Evolutionary conservation across 768 basidiomycete species (phyloP).

Genomic region (Serendipita sp.): DNA sequence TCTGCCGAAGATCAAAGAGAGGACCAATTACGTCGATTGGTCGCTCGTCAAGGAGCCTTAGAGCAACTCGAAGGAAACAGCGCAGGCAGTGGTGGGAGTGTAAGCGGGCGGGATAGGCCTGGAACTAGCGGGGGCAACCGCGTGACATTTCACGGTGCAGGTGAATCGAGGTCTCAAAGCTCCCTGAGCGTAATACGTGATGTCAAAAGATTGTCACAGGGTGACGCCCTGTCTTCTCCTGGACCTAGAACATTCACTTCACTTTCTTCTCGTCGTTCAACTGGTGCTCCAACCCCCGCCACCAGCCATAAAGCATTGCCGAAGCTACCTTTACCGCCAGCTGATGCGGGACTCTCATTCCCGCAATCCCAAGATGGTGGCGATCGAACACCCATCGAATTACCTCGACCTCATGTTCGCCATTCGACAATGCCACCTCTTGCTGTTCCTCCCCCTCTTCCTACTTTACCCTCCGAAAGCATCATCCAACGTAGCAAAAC

Average conservation of each 20-base stretch:
- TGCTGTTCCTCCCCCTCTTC: slow-evolving; percentile 1
- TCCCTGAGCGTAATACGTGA: background rate
- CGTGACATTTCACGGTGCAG: background rate
- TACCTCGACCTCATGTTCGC: background rate
- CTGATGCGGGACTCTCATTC: background rate
- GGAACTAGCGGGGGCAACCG: background rate
- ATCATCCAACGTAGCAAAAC: background rate
- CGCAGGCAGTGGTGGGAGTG: background rate
- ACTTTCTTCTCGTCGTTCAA: slow-evolving; percentile 1
- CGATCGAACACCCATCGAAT: background rate
- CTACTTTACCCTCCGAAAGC: background rate
- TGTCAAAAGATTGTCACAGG: background rate
- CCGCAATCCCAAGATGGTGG: background rate
- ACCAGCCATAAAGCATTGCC: background rate
- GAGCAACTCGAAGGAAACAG: background rate
- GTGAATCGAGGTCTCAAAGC: background rate
- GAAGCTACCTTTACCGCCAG: background rate
- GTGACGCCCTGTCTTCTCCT: background rate
- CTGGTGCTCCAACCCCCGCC: background rate
- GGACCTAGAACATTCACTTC: slow-evolving; percentile 1
- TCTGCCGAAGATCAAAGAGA: background rate
- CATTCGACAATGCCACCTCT: slow-evolving; percentile 3
- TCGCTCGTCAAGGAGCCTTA: background rate
- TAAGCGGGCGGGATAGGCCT: background rate
- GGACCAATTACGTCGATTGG: background rate